Conservation (phyloP, 2,329 filamentous ascomycete species). For the Arthroderma sp. region DNA sequence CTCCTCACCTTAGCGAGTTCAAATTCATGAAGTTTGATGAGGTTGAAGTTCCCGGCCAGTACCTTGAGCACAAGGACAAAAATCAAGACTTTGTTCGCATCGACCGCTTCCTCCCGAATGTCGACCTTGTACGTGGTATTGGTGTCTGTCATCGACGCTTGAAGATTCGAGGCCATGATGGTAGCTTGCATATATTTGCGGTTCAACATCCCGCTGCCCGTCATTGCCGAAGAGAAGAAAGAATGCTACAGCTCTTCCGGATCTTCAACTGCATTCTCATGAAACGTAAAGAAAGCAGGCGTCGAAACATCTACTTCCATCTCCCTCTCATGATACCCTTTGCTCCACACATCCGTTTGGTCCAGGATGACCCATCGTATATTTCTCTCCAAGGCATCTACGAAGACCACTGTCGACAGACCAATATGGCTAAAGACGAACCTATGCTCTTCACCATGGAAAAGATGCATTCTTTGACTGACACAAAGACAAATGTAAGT, state of each 20-base stretch:
- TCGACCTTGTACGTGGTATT: slow-evolving; percentile 82
- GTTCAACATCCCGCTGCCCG: slow-evolving; percentile 90
- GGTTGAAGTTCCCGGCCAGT: slow-evolving; percentile 94
- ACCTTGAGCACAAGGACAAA: slow-evolving; percentile 94
- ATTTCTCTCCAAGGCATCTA: slow-evolving; percentile 90
- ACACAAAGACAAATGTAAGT: slow-evolving; percentile 47
- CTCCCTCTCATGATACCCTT: slow-evolving; percentile 91
- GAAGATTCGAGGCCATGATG: slow-evolving; percentile 94
- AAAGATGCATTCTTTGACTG: slow-evolving; percentile 65
- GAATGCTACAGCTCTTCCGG: slow-evolving; percentile 89
- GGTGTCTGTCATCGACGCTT: slow-evolving; percentile 84
- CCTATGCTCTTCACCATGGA: slow-evolving; percentile 92
- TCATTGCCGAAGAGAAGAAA: slow-evolving; percentile 85
- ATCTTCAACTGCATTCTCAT: slow-evolving; percentile 88
- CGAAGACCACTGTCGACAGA: slow-evolving; percentile 85
- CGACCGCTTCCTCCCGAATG: slow-evolving; percentile 87
- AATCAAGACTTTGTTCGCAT: slow-evolving; percentile 98
- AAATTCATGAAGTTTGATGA: slow-evolving; percentile 97
- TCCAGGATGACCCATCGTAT: slow-evolving; percentile 90
- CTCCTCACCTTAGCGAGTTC: slow-evolving; percentile 88
- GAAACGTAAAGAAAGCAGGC: slow-evolving; percentile 88
- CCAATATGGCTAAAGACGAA: slow-evolving; percentile 83
- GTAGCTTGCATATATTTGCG: slow-evolving; percentile 90
- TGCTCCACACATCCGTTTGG: slow-evolving; percentile 84
- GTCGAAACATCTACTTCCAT: slow-evolving; percentile 90